These are phyloP conservation scores for Jackrogersella minutella DNA, from an alignment of 495 filamentous ascomycete genomes.

Conservation along the genomic window DNA sequence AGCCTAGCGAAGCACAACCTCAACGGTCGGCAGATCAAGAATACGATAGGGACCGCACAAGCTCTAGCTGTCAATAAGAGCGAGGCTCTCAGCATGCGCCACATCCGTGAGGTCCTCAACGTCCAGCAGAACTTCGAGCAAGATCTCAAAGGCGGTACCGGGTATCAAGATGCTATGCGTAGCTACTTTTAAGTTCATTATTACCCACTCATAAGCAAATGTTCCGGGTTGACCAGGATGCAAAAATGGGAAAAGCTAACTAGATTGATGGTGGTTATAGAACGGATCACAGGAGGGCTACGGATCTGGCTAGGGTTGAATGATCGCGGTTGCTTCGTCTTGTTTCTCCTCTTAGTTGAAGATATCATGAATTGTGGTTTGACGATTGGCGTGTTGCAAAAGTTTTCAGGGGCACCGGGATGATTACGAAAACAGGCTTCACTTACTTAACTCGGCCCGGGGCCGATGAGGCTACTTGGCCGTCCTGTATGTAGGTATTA, in stretches of 20 bases:
- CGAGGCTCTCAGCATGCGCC: slow-evolving; percentile 74
- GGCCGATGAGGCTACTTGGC: too few relatives aligned
- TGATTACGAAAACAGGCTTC: not conserved
- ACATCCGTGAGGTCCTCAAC: slow-evolving; percentile 83
- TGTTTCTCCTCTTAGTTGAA: not conserved
- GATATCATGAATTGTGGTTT: not conserved
- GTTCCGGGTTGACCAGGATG: not conserved
- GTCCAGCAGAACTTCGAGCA: slow-evolving; percentile 84
- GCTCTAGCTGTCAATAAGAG: slow-evolving; percentile 81
- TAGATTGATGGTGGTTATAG: not conserved
- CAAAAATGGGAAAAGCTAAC: not conserved
- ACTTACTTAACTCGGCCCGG: not conserved
- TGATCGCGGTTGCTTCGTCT: not conserved
- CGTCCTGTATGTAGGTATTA: not conserved
- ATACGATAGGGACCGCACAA: slow-evolving; percentile 86
- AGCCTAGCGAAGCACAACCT: slow-evolving; percentile 72
- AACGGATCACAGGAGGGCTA: not conserved
- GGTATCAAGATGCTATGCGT: slow-evolving; percentile 70
- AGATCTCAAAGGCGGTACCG: slow-evolving; percentile 72
- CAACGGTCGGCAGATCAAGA: slow-evolving; percentile 97
- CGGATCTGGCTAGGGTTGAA: not conserved
- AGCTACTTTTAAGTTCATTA: slow-evolving; percentile 53
- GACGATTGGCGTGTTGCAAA: not conserved
- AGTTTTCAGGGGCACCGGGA: not conserved
- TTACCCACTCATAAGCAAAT: not conserved